A percentile compares a stretch with the other conserved stretches of the same genome.
phyloP scores from a whole-genome alignment of 768 basidiomycete species.

The Phanerochaete sordida region DNA sequence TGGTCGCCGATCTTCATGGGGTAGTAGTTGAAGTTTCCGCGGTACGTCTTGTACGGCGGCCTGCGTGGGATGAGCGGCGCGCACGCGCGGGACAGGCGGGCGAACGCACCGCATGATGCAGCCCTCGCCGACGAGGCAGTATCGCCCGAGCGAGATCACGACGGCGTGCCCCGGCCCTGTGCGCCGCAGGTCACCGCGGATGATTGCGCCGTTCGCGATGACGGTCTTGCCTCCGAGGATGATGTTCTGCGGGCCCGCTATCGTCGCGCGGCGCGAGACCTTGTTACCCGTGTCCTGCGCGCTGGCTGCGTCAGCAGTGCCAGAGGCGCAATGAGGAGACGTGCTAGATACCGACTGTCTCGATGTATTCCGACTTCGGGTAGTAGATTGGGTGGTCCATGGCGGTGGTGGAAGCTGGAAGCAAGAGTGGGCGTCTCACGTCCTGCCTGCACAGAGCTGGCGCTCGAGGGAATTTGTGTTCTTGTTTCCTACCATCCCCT shows the following conservation, averaged over 20 bases:
- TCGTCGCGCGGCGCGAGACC: constrained; percentile 87
- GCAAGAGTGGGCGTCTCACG: background rate
- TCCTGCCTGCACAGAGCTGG: too few species aligned
- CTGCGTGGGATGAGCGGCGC: constrained; percentile 31
- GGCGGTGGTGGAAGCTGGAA: background rate
- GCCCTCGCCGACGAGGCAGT: constrained; percentile 88
- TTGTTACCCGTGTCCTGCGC: constrained; percentile 91
- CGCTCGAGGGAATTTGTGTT: too few species aligned
- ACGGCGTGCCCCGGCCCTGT: constrained; percentile 91
- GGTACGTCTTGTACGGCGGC: constrained; percentile 87
- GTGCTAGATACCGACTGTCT: constrained; percentile 53
- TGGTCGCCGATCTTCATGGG: constrained; percentile 97
- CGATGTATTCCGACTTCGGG: constrained; percentile 80
- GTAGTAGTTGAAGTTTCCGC: constrained; percentile 93
- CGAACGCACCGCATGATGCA: constrained; percentile 74
- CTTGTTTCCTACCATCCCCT: too few species aligned
- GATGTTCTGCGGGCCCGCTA: constrained; percentile 93
- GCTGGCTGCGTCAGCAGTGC: background rate
- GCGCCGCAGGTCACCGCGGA: constrained; percentile 89
- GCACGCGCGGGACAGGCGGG: background rate
- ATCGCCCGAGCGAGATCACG: constrained; percentile 89
- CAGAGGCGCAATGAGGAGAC: background rate
- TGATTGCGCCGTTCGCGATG: constrained; percentile 84
- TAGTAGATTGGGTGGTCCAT: constrained; percentile 58
- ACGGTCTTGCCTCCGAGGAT: constrained; percentile 97